Conservation (phyloP, 2,329 filamentous ascomycete species). For the Colletotrichum lini region DNA sequence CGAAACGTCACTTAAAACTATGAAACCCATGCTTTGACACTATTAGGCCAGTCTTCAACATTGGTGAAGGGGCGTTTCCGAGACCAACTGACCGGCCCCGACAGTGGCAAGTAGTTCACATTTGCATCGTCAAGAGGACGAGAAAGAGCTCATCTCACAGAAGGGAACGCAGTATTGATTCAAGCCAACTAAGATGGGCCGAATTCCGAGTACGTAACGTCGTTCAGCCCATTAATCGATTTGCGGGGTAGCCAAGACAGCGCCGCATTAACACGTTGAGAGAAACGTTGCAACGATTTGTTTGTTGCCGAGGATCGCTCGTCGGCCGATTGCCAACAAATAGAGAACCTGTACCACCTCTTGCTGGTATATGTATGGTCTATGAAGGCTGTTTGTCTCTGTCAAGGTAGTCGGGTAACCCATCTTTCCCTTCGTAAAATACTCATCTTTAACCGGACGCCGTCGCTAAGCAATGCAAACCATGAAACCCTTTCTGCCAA, state of each 20-base stretch:
- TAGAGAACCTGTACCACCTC: conserved; percentile 6
- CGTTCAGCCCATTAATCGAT: conserved; percentile 30
- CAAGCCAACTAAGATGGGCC: conserved; percentile 18
- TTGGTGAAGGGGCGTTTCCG: not conserved
- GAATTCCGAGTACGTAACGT: conserved; percentile 32
- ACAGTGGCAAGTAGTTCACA: not conserved
- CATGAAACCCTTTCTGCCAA: not conserved
- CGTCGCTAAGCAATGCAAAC: conserved; percentile 46
- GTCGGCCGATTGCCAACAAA: conserved; percentile 11
- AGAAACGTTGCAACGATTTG: conserved; percentile 23
- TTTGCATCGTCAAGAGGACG: not conserved
- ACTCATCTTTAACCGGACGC: conserved; percentile 41
- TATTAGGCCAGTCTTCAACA: not conserved
- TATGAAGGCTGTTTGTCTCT: conserved; percentile 19
- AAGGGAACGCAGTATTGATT: not conserved
- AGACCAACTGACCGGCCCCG: not conserved
- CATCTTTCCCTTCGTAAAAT: conserved; percentile 27
- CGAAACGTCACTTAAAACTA: not conserved
- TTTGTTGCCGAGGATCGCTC: not conserved
- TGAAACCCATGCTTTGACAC: conserved; percentile 6
- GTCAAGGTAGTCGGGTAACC: not conserved
- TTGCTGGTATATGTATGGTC: conserved; percentile 8
- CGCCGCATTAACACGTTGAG: conserved; percentile 17
- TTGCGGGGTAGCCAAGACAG: conserved; percentile 36
- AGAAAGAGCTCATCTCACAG: too few species aligned